Evolutionary conservation across 2,329 filamentous ascomycete genomes (phyloP), one percentile per base, ranked within the genome.

Genomic region (Ilyonectria destructans): DNA sequence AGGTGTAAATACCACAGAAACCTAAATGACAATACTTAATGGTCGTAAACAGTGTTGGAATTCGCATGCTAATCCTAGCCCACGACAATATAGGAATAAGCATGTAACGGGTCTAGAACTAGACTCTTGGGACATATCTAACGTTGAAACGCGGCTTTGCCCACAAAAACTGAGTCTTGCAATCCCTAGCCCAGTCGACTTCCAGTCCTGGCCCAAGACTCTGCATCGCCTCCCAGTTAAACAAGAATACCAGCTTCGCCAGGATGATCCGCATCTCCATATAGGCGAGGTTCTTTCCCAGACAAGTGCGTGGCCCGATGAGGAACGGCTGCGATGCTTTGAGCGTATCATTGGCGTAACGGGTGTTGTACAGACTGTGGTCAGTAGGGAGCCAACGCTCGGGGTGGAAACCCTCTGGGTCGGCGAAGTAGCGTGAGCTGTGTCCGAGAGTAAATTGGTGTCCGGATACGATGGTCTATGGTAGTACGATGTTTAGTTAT

Each of bases 281-380:
- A 26, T 68, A 60, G 2, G 60, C 59, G 6, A 63, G 45, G 23
- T 68, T 68, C 23, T 68, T 60, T 1, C 61, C 65, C 2, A 67
- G 12, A 26, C 60, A 64, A 2, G 33, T 35, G 1, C 60, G 55
- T 5, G 56, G 56, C 8, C 61, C 60, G 7, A 46, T 40, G 12
- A 35, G 15, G 29, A 64, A 64, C 1, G 60, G 60, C 43, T 57
- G 63, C 1, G 43, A 68, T 15, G 56, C 65, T n/a, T 40, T 55
- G 0, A 33, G 37, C 17, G 60, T 61, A 7, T 68, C 65, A 15
- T 17, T 40, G 6, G 43, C 26, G n/a, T 49, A 68, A 3, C 40
- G 46, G 8, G 4, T 2, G 8, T 61, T 23, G 21, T 57, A 60
- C 15, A 56, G 13, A 12, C 55, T 45, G 43, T 68, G 60, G 5